Base-by-base conservation (phyloP, 2,329 filamentous ascomycete genomes). In the Calonectria crousiana region DNA sequence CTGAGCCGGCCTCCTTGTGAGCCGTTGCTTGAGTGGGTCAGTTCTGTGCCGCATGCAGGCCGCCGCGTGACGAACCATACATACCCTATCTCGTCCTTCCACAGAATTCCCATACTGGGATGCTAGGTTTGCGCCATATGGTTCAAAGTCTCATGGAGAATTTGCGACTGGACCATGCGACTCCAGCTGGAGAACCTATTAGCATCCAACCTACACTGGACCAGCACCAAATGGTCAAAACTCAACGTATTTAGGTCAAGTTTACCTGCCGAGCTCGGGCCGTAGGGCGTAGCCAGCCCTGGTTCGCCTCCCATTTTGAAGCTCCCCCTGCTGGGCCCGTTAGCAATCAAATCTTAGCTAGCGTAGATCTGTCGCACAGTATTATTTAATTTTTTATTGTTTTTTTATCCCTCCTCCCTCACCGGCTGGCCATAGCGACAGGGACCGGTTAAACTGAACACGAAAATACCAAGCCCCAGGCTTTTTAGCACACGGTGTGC, bases 301-400 rank as follows among this genome's bases (percentile, higher is more conserved):
- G 69, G 58, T 69, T 34, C 73, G 66, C 53, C 44, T 72, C 53
- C 51, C 62, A 74, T 69, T 74, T 74, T 72, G 74, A 79, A 69
- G 73, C 74, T 78, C 60, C 62, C 72, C 72, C 64, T 74, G 65
- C 65, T 71, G 67, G 70, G 51, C 72, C 75, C 58, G 74, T 80
- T 78, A 75, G 64, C 75, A 80, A 78, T 80, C 78, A 78, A 80
- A 80, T 80, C 71, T 80, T 78, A 76, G 72, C 73, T 80, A 80
- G 78, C 77, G 79, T 62, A 80, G 77, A 80, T 80, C 79, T 80
- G 78, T 80, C 64, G 76, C 79, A 80, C 79, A 78, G 75, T 80
- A 75, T 75, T 60, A 4, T 49, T 36, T 52, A 14, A n/a, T 41
- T 44, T 38, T 38, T 38, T 38, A 38, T 34, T 65, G 8, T 32